Percentiles rank a stretch among this genome's conserved stretches.
phyloP scores from a whole-genome alignment of 2,329 filamentous ascomycete species.

The Lachnellula suecica region DNA sequence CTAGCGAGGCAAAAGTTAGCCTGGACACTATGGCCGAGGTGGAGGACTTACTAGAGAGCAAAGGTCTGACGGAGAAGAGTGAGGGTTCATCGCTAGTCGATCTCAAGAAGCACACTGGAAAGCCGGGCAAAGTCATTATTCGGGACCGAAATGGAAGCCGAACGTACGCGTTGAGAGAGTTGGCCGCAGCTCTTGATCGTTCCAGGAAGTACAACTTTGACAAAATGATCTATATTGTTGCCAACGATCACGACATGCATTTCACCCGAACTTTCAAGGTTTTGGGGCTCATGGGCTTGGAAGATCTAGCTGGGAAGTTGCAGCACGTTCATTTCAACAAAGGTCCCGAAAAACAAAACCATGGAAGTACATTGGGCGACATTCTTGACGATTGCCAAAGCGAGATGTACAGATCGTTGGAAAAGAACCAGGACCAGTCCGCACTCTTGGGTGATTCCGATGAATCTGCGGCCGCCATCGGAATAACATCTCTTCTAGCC shows the following conservation, averaged over 20 bases:
- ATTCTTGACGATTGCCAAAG: conserved; percentile 8
- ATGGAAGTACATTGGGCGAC: conserved; percentile 9
- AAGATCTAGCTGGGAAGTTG: conserved; percentile 9
- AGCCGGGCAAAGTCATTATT: conserved; percentile 66
- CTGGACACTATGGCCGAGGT: conserved; percentile 59
- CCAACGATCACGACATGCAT: conserved; percentile 22
- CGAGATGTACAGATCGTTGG: conserved; percentile 7
- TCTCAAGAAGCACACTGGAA: conserved; percentile 65
- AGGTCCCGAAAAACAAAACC: conserved; percentile 1
- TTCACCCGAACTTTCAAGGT: conserved; percentile 44
- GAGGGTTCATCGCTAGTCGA: conserved; percentile 69
- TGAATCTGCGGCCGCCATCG: not conserved
- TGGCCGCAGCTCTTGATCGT: conserved; percentile 64
- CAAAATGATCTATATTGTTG: conserved; percentile 68
- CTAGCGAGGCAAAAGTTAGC: conserved; percentile 64
- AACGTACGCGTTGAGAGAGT: conserved; percentile 68
- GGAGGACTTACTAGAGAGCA: conserved; percentile 56
- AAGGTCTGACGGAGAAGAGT: conserved; percentile 60
- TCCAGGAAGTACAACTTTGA: conserved; percentile 61
- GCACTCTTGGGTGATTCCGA: conserved; percentile 1
- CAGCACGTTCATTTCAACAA: conserved; percentile 12
- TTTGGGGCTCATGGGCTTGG: conserved; percentile 13
- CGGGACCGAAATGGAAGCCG: conserved; percentile 67
- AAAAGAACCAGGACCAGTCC: conserved; percentile 4
- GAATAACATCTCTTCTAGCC: conserved; percentile 45